phyloP scores from a whole-genome alignment of 163 green algal genomes.

The Coccomyxa subellipsoidea region DNA sequence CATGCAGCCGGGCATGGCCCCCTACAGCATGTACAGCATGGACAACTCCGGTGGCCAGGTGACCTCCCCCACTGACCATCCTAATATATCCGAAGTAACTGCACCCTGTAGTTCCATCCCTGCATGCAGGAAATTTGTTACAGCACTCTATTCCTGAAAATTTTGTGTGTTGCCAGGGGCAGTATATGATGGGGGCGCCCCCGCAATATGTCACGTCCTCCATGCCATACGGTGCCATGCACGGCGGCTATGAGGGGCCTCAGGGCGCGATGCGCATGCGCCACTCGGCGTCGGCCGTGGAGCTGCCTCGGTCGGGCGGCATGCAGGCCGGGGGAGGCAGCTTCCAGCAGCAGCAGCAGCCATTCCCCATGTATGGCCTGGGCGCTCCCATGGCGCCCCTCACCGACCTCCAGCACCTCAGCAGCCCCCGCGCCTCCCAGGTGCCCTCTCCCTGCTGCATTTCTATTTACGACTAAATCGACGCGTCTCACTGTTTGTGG shows the following conservation, averaged over 20 bases:
- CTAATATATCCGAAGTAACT: too few species aligned
- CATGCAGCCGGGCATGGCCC: not conserved
- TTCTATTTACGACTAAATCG: too few species aligned
- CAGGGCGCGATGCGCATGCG: not conserved
- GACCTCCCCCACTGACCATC: not conserved
- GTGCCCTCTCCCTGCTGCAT: not conserved
- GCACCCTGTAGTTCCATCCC: too few species aligned
- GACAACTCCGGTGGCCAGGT: not conserved
- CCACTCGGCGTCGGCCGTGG: slow-evolving; percentile 1
- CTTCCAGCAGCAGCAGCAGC: not conserved
- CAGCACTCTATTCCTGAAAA: not conserved
- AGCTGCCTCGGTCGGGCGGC: not conserved
- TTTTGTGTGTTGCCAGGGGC: not conserved
- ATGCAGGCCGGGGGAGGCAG: not conserved
- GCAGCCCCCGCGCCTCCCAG: not conserved
- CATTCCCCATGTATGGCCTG: not conserved
- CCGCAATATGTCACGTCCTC: not conserved
- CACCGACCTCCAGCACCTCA: not conserved
- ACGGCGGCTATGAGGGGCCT: not conserved
- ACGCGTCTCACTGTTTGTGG: too few species aligned
- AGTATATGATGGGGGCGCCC: not conserved
- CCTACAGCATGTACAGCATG: slow-evolving; percentile 1
- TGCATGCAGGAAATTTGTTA: not conserved
- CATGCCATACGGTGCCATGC: not conserved
- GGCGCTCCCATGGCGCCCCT: slow-evolving; percentile 1